phyloP scores from a whole-genome alignment of 108 stramenopile genomes.

The Cyclotella choctawhatcheeana region DNA sequence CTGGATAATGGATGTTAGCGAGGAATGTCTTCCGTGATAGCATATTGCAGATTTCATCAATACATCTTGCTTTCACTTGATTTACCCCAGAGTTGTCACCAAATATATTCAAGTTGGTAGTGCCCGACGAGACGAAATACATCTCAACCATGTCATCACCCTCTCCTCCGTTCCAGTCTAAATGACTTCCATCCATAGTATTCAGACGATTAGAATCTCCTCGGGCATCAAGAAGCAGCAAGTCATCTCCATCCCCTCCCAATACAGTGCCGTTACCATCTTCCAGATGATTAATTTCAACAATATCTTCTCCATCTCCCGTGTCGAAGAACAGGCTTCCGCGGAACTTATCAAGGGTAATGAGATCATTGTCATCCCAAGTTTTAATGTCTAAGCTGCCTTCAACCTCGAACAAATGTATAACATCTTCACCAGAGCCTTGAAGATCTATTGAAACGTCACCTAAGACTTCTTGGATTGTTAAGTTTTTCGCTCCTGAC shows the following conservation, averaged over 20 bases:
- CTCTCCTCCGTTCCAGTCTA: constrained; percentile 36
- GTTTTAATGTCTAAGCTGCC: too few species aligned
- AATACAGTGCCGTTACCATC: constrained; percentile 21
- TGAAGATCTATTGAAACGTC: too few species aligned
- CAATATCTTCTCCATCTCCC: too few species aligned
- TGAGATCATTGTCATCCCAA: constrained; percentile 5
- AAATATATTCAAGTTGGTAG: constrained; percentile 27
- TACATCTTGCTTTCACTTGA: constrained; percentile 25
- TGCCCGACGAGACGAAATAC: constrained; percentile 33
- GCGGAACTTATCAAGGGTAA: too few species aligned
- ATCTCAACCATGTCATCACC: constrained; percentile 22
- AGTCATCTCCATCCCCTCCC: constrained; percentile 31
- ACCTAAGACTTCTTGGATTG: too few species aligned
- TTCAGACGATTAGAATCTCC: neutral
- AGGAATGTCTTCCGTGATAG: constrained; percentile 43
- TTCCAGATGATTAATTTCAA: constrained; percentile 18
- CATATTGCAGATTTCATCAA: constrained; percentile 26
- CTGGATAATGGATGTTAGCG: constrained; percentile 48
- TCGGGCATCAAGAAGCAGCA: constrained; percentile 32
- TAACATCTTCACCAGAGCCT: too few species aligned
- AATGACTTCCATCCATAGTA: constrained; percentile 26
- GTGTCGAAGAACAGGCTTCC: too few species aligned
- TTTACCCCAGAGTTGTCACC: constrained; percentile 24
- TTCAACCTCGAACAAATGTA: too few species aligned
- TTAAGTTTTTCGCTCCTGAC: too few species aligned